Conservation (phyloP, 148 eudicot species). For the Persicaria maculosa region DNA sequence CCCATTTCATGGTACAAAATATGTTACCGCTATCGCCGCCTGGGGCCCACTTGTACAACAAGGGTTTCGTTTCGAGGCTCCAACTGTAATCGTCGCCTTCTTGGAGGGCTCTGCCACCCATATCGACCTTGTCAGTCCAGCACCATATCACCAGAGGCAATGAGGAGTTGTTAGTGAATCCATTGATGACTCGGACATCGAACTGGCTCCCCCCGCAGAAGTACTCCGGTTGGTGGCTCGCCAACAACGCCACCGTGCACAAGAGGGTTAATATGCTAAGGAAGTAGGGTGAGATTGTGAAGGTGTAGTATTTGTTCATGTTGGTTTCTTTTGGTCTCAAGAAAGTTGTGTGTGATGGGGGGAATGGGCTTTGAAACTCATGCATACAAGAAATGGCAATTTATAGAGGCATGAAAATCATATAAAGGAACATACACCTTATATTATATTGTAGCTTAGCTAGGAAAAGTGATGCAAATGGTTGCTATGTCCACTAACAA, state of each 20-base stretch:
- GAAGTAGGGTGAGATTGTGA: constrained; percentile 6
- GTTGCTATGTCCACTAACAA: constrained; percentile 5
- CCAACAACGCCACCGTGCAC: constrained; percentile 22
- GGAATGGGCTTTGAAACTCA: background rate
- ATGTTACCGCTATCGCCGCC: background rate
- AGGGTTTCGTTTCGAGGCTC: constrained; percentile 16
- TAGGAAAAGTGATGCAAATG: constrained; percentile 5
- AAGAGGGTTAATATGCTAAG: constrained; percentile 5
- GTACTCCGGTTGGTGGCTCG: constrained; percentile 16
- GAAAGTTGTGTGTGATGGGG: background rate
- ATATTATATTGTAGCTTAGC: background rate
- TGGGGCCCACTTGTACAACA: background rate
- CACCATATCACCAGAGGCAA: constrained; percentile 62
- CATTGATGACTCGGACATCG: constrained; percentile 42
- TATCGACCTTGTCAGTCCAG: constrained; percentile 23
- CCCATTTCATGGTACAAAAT: constrained; percentile 18
- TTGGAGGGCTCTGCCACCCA: constrained; percentile 68
- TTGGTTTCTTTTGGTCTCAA: constrained; percentile 3
- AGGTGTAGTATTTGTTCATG: background rate
- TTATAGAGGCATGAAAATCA: constrained; percentile 3
- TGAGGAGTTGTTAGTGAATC: constrained; percentile 60
- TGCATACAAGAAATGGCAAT: background rate
- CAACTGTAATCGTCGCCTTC: constrained; percentile 62
- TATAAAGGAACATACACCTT: background rate
- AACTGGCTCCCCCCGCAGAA: constrained; percentile 13